A percentile compares a stretch with the other conserved stretches of the same genome.
Conservation (phyloP, 257 asterid species). For the Craterostigma plantagineum region DNA sequence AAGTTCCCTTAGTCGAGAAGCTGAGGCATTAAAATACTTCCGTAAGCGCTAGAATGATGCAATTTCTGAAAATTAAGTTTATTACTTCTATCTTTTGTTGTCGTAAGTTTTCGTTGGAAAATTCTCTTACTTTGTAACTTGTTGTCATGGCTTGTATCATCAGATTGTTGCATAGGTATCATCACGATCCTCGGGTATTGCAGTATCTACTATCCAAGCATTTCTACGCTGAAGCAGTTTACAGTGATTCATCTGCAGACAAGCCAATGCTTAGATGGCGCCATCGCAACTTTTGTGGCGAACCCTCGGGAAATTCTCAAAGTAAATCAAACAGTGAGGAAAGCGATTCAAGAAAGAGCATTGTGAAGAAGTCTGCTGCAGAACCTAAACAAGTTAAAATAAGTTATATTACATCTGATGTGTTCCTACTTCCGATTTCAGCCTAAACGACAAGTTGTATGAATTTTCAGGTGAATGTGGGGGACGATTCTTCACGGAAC, state of each 20-base stretch:
- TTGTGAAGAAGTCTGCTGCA: constrained; percentile 13
- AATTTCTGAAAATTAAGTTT: too few species aligned
- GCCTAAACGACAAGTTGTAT: too few species aligned
- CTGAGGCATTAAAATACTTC: too few species aligned
- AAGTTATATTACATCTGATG: constrained; percentile 12
- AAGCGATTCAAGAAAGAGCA: constrained; percentile 13
- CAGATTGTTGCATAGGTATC: constrained; percentile 43
- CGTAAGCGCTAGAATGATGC: too few species aligned
- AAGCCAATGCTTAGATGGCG: constrained; percentile 46
- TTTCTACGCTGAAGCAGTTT: constrained; percentile 53
- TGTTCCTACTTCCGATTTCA: background rate
- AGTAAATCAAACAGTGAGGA: constrained; percentile 9
- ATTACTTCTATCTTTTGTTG: background rate
- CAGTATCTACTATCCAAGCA: constrained; percentile 30
- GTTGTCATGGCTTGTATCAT: background rate
- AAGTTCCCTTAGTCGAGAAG: too few species aligned
- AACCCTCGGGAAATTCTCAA: constrained; percentile 13
- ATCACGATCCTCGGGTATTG: constrained; percentile 20
- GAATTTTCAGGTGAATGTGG: constrained; percentile 22
- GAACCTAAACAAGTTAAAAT: constrained; percentile 21
- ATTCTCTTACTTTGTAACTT: constrained; percentile 10
- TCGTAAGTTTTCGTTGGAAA: background rate
- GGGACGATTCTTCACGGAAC: constrained; percentile 14
- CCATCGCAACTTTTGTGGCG: constrained; percentile 26
- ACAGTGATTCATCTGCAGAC: constrained; percentile 43